phyloP scores from a whole-genome alignment of 768 basidiomycete species.

The Tulasnella sp. region DNA sequence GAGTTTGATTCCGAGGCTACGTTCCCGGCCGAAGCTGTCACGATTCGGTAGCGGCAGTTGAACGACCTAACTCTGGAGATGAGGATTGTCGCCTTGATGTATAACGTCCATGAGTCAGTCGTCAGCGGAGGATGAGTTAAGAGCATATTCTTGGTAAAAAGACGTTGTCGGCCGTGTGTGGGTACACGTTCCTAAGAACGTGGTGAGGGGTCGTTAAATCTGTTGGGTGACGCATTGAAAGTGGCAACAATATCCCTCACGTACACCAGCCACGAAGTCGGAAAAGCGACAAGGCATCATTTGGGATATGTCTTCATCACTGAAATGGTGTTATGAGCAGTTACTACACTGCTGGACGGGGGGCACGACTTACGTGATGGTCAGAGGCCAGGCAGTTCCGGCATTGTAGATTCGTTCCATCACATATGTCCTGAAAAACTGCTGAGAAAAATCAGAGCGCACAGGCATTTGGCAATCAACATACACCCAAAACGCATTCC shows the following conservation, averaged over 20 bases:
- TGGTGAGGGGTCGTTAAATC: neutral
- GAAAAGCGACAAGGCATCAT: slow-evolving; percentile 26
- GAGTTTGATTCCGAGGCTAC: neutral
- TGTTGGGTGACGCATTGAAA: neutral
- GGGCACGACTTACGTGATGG: neutral
- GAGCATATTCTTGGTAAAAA: slow-evolving; percentile 57
- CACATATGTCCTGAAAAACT: neutral
- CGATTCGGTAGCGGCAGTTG: slow-evolving; percentile 21
- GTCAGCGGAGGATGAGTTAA: slow-evolving; percentile 57
- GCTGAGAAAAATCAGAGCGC: neutral
- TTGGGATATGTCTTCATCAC: slow-evolving; percentile 14
- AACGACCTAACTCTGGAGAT: slow-evolving; percentile 44
- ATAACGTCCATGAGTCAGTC: slow-evolving; percentile 67
- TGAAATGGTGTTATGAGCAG: neutral
- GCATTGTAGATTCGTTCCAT: slow-evolving; percentile 11
- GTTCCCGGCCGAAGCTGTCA: neutral
- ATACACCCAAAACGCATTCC: neutral
- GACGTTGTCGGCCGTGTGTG: slow-evolving; percentile 53
- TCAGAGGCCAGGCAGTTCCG: slow-evolving; percentile 5
- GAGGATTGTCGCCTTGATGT: slow-evolving; percentile 64
- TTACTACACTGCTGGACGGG: neutral
- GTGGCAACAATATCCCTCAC: neutral
- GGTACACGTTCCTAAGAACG: neutral
- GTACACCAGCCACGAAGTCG: slow-evolving; percentile 19
- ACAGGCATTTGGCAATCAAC: neutral